Evolutionary conservation across 2,329 filamentous ascomycete species (phyloP).

Genomic region (Dryadomyces quercivorus): DNA sequence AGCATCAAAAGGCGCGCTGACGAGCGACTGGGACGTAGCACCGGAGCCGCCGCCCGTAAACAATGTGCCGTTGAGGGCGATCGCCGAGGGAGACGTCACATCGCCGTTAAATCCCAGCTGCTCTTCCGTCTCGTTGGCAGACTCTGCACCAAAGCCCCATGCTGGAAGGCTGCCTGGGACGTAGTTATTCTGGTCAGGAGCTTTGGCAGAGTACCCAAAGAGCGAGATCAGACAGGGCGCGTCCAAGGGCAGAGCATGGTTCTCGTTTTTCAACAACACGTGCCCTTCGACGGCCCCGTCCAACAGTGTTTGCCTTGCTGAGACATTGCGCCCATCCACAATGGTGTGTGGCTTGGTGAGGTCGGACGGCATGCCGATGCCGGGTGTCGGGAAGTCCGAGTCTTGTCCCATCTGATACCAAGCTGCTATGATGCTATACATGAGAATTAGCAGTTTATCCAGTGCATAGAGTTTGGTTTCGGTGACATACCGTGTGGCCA

Average conservation of each 20-base stretch:
- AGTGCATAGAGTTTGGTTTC: neutral
- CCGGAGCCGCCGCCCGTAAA: conserved; percentile 25
- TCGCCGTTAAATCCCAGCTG: neutral
- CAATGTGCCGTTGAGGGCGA: conserved; percentile 30
- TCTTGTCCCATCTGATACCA: conserved; percentile 47
- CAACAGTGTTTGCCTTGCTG: conserved; percentile 28
- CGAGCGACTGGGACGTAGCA: conserved; percentile 24
- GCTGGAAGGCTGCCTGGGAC: conserved; percentile 22
- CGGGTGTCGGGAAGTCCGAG: conserved; percentile 30
- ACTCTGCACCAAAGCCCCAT: conserved; percentile 28
- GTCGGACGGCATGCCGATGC: conserved; percentile 37
- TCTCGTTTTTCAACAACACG: conserved; percentile 50
- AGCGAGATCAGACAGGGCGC: conserved; percentile 39
- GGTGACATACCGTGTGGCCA: conserved; percentile 14
- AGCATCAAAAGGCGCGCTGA: conserved; percentile 42
- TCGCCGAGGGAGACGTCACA: conserved; percentile 4
- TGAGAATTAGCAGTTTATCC: conserved; percentile 10
- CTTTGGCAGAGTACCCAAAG: conserved; percentile 48
- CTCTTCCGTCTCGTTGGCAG: conserved; percentile 11
- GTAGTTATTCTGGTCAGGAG: conserved; percentile 27
- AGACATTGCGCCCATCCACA: conserved; percentile 41
- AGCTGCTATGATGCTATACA: conserved; percentile 30
- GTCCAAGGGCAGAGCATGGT: conserved; percentile 40
- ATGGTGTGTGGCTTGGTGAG: conserved; percentile 36
- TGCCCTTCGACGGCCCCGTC: conserved; percentile 51